Evolutionary conservation across 148 eudicot species (phyloP), one percentile per base, ranked within the genome.

Genomic region (Vaccinium corymbosum): DNA sequence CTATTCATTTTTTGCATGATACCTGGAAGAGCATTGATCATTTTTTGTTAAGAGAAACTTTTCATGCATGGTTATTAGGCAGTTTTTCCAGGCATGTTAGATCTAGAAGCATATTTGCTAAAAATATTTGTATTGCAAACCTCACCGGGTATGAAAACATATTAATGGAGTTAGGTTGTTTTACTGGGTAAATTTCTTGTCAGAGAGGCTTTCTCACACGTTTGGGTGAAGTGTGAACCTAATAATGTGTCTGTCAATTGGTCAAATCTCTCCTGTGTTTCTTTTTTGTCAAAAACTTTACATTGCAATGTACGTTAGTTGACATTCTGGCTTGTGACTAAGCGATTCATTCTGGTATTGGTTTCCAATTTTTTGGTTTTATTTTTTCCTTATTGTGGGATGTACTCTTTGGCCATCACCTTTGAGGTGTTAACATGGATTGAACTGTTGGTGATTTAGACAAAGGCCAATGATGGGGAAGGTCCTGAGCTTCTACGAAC

Each of bases 381-480:
- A 25, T 49, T n/a, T 51, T 22, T 76, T 76, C 22, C 12, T 17
- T 51, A 14, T 8, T 12, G 78, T 29, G 83, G 12, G 29, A 29
- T 64, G n/a, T 52, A 70, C 12, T 62, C 8, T 52, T n/a, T 25
- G 13, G 16, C 56, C 53, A 72, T 82, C 51, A 82, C 32, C 50
- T 72, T 59, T 53, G 42, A n/a, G 61, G 49, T 59, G n/a, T 72
- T 70, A 81, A 81, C 25, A 49, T 46, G 29, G 48, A 49, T 83
- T 79, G 55, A 50, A 64, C 27, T 42, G 20, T 22, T 20, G 87
- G 68, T 74, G 11, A 76, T 84, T n/a, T 83, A 97, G 99, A 90
- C 95, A 87, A 97, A 97, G 86, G 91, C 98, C 80, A 94, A 93
- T 90, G 94, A 97, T 84, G 98, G 99, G 77, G 95, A 93, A 87